Evolutionary conservation across 2,329 filamentous ascomycete genomes (phyloP).

Genomic region (Cytospora chrysosperma): DNA sequence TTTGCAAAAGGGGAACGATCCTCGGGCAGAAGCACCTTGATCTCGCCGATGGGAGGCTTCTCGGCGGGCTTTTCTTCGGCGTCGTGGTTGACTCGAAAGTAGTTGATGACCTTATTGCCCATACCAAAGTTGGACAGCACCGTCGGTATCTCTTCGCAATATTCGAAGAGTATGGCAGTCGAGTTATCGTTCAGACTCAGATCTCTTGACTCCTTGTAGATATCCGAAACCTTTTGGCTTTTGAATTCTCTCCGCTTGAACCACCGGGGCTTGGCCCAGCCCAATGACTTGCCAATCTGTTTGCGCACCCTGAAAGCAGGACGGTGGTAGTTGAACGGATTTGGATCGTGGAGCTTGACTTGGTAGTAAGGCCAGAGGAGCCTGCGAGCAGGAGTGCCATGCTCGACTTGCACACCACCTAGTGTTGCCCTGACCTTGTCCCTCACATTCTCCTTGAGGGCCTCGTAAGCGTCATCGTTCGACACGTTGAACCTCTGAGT

Average conservation of each 20-base stretch:
- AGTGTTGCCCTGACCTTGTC: slow-evolving; percentile 93
- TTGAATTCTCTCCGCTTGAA: slow-evolving; percentile 82
- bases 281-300: slow-evolving; percentile 64
- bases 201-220: slow-evolving; percentile 79
- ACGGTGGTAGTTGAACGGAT: slow-evolving; percentile 78
- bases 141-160: slow-evolving; percentile 89
- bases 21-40: slow-evolving; percentile 82
- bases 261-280: slow-evolving; percentile 68
- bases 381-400: slow-evolving; percentile 87
- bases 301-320: slow-evolving; percentile 73
- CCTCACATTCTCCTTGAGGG: slow-evolving; percentile 94
- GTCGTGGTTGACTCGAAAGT: slow-evolving; percentile 78
- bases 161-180: slow-evolving; percentile 84
- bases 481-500: slow-evolving; percentile 89
- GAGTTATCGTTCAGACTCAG: slow-evolving; percentile 88
- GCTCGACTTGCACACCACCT: slow-evolving; percentile 88
- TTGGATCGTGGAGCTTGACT: slow-evolving; percentile 70
- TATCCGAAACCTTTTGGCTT: slow-evolving; percentile 72
- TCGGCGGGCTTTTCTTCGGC: slow-evolving; percentile 73
- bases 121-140: slow-evolving; percentile 96
- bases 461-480: slow-evolving; percentile 93
- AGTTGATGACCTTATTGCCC: slow-evolving; percentile 95
- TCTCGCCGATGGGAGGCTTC: slow-evolving; percentile 84
- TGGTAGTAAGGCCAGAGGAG: slow-evolving; percentile 96
- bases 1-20: slow-evolving; percentile 95